Base-by-base conservation (phyloP, 805 yeast genomes). In the Sugiyamaella mastotermitis region DNA sequence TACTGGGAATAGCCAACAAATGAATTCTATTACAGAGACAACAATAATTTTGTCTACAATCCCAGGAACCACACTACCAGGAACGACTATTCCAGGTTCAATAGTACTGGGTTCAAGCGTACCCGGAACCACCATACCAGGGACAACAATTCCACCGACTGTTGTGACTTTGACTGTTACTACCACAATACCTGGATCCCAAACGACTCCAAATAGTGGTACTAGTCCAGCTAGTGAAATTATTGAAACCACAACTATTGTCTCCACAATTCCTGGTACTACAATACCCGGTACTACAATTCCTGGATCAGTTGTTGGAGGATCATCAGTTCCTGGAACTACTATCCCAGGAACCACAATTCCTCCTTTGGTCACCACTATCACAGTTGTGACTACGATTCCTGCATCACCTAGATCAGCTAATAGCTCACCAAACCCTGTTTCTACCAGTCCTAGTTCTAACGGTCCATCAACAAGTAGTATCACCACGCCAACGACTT, bases 281-380 rank as follows among this genome's bases (percentile, higher is more conserved):
- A 35, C 38, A 4, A 25, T 35, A 7, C 16, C 27, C 8, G 27
- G 33, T n/a, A 27, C 21, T 18, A 35, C 38, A 5, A 35, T 35
- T 28, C 38, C 38, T 4, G 38, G 38, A 17, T 28, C 38, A 8
- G 29, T 27, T 3, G 16, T 35, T 19, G 26, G 19, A 5, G 37
- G 31, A 10, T 38, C 41, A n/a, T n/a, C 39, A 11, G 33, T 48
- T 28, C 51, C 52, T 11, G 49, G 44, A 7, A 18, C 41, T 4
- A 40, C 46, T 11, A 23, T 36, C 14, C 38, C 53, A 8, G 49
- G 46, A 5, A 15, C 31, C 5, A 7, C 24, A 22, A 10, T 7
- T 22, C 10, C 24, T 22, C 24, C 24, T 7, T 10, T 7, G 24
- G 10, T 7, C 10, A 7, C 24, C 24, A 22, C 7, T 22, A 22